phyloP scores from a whole-genome alignment of 495 filamentous ascomycete genomes.

The Xylaria curta region DNA sequence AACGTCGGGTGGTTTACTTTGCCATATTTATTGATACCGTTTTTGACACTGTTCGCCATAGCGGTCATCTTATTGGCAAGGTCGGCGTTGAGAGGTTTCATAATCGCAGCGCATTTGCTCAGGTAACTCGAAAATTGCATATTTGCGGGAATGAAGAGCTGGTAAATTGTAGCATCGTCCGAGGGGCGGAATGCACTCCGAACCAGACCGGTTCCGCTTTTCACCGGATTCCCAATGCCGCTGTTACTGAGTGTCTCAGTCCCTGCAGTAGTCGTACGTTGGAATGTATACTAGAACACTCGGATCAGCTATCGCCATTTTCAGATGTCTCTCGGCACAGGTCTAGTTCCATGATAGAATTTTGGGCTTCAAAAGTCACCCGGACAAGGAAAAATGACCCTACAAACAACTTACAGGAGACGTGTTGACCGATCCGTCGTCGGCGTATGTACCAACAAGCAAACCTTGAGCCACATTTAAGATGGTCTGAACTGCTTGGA shows the following conservation, averaged over 20 bases:
- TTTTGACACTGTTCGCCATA: conserved; percentile 53
- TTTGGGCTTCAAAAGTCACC: background rate
- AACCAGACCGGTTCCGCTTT: conserved; percentile 63
- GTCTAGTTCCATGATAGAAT: background rate
- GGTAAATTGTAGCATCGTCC: conserved; percentile 64
- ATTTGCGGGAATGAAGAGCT: conserved; percentile 68
- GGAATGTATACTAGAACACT: conserved; percentile 59
- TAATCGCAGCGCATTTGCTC: conserved; percentile 54
- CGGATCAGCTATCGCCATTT: background rate
- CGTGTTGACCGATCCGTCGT: conserved; percentile 56
- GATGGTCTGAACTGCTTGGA: conserved; percentile 55
- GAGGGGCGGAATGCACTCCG: conserved; percentile 68
- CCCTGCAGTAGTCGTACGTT: conserved; percentile 54
- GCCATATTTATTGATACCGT: conserved; percentile 58
- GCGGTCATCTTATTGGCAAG: conserved; percentile 56
- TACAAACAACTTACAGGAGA: conserved; percentile 37
- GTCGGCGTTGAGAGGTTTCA: conserved; percentile 47
- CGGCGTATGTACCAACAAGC: conserved; percentile 61
- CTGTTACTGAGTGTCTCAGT: conserved; percentile 67
- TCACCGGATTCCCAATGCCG: conserved; percentile 64
- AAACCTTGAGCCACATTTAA: conserved; percentile 57
- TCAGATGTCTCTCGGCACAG: background rate
- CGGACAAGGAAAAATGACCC: background rate
- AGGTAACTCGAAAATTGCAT: conserved; percentile 72
- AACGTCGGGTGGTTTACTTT: conserved; percentile 52